These are phyloP conservation scores for Podaxis sp. DNA, from an alignment of 768 basidiomycete genomes.

Conservation along the genomic window DNA sequence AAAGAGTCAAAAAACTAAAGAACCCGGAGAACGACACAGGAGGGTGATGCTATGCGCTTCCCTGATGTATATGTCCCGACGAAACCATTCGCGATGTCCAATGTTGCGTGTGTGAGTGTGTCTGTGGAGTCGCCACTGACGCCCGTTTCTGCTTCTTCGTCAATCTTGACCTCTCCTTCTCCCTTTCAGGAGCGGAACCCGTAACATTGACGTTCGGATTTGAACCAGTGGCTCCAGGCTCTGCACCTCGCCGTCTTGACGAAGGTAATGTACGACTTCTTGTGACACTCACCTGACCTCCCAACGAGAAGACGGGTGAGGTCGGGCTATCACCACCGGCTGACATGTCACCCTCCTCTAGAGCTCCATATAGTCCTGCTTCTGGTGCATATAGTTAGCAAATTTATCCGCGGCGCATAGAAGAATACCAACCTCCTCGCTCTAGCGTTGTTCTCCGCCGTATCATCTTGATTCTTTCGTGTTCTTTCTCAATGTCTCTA, in stretches of 20 bases:
- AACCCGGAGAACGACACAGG: background rate
- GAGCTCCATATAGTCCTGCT: background rate
- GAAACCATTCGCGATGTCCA: constrained; percentile 15
- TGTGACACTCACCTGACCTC: constrained; percentile 39
- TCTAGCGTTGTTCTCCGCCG: constrained; percentile 62
- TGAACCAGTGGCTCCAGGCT: constrained; percentile 10
- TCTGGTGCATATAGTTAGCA: constrained; percentile 4
- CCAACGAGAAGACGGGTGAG: constrained; percentile 26
- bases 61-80: constrained; percentile 1
- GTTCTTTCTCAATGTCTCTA: constrained; percentile 27
- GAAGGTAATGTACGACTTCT: constrained; percentile 67
- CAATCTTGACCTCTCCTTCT: constrained; percentile 11
- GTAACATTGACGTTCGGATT: constrained; percentile 15
- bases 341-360: constrained; percentile 38
- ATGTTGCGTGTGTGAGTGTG: background rate
- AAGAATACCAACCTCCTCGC: constrained; percentile 30
- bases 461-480: constrained; percentile 41
- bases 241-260: constrained; percentile 32
- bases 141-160: constrained; percentile 19
- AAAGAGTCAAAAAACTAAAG: background rate
- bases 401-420: background rate
- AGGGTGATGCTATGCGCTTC: constrained; percentile 1
- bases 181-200: background rate
- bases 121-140: constrained; percentile 1
- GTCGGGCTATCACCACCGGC: constrained; percentile 48